A percentile compares a stretch with the other conserved stretches of the same genome.
Evolutionary conservation across 2,329 filamentous ascomycete species (phyloP).

Genomic region (Verticillium zaregamsianum): DNA sequence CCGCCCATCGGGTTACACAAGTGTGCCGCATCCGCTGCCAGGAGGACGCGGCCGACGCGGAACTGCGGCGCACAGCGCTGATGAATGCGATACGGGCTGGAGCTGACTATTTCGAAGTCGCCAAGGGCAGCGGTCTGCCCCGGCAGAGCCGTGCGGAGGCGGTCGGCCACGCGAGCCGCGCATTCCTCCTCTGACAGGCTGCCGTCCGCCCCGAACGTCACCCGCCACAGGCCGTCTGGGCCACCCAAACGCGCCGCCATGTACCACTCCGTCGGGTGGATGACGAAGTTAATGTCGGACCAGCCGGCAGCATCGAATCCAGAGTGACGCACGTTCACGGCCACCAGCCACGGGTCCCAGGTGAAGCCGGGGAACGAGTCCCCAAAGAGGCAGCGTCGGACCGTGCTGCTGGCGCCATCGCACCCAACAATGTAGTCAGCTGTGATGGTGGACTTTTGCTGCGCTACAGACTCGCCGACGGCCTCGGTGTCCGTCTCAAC

Average conservation of each 20-base stretch:
- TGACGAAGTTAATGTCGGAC: constrained; percentile 55
- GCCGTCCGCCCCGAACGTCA: constrained; percentile 56
- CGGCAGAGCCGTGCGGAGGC: too few species aligned
- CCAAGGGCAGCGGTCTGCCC: too few species aligned
- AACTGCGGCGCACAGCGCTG: too few species aligned
- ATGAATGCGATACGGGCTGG: too few species aligned
- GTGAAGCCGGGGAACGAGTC: constrained; percentile 57
- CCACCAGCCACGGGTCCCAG: constrained; percentile 56
- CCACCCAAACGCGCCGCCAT: constrained; percentile 56
- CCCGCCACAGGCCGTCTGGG: constrained; percentile 55
- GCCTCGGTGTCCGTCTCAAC: constrained; percentile 32
- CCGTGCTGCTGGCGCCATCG: constrained; percentile 47
- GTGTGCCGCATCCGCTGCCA: too few species aligned
- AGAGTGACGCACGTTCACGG: constrained; percentile 59
- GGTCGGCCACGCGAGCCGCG: too few species aligned
- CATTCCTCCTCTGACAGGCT: too few species aligned
- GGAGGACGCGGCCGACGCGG: too few species aligned
- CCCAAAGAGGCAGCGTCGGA: constrained; percentile 47
- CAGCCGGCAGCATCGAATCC: constrained; percentile 52
- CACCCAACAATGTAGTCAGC: constrained; percentile 54
- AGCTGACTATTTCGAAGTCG: too few species aligned
- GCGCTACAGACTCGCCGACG: too few species aligned
- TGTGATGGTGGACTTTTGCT: constrained; percentile 28
- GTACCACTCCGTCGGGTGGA: constrained; percentile 56
- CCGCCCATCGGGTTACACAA: too few species aligned